These are phyloP conservation scores for Closterium sp. DNA, from an alignment of 139 green algal species.

Conservation along the genomic window DNA sequence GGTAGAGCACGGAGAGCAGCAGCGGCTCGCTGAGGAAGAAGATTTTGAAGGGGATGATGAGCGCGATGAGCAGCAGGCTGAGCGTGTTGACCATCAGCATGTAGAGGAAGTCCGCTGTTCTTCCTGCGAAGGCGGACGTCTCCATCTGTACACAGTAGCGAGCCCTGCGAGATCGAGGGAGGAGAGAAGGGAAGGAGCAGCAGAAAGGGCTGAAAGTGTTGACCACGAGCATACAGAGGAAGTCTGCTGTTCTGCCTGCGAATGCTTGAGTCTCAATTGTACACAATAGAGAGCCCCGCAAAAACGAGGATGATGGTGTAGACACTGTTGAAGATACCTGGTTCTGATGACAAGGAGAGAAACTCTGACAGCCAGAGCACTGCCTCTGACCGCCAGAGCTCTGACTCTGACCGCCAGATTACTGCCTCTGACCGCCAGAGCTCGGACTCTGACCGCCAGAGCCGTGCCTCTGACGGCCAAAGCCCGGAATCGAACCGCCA, in stretches of 20 bases:
- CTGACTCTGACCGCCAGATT: no score
- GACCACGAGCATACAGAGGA: slow-evolving; percentile 67
- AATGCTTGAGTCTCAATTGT: slow-evolving; percentile 62
- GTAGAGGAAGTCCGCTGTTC: slow-evolving; percentile 66
- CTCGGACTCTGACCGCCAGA: no score
- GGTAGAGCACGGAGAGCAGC: slow-evolving; percentile 64
- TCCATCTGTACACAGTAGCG: slow-evolving; percentile 61
- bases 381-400: no score
- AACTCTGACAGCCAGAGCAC: no score
- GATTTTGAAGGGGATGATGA: slow-evolving; percentile 15
- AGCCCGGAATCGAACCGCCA: no score
- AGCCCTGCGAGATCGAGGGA: no score
- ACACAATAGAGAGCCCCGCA: slow-evolving; percentile 54
- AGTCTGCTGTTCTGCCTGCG: slow-evolving; percentile 62
- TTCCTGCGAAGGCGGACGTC: slow-evolving; percentile 57
- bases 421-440: no score
- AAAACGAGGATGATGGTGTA: slow-evolving; percentile 16
- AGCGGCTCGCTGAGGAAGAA: slow-evolving; percentile 46
- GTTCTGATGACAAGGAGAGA: no score
- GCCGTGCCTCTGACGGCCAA: no score
- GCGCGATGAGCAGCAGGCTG: not conserved
- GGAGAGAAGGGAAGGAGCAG: no score
- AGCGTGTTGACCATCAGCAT: slow-evolving; percentile 65
- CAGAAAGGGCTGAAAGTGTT: slow-evolving; percentile 20
- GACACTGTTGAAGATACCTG: no score